Evolutionary conservation across 1,139 yeast species (phyloP).

Genomic region (Taphrina pruni): DNA sequence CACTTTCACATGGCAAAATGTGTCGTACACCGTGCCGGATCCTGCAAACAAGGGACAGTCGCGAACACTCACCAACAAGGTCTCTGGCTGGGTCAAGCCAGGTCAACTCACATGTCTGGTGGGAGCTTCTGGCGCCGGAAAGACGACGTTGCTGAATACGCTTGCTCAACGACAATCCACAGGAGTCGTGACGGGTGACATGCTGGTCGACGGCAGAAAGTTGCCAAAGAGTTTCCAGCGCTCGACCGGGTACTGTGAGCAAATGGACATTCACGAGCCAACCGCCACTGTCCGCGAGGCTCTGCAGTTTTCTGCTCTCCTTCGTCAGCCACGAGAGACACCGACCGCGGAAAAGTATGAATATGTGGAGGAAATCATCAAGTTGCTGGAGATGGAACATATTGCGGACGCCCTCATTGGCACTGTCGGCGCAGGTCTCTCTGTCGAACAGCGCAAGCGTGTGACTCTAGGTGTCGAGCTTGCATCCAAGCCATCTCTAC

Average conservation of each 20-base stretch:
- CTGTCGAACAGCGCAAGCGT: slow-evolving; percentile 86
- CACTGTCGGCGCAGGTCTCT: slow-evolving; percentile 70
- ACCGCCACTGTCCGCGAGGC: slow-evolving; percentile 80
- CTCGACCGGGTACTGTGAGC: slow-evolving; percentile 70
- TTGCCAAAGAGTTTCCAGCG: slow-evolving; percentile 63
- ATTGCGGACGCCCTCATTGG: slow-evolving; percentile 82
- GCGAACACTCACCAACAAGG: slow-evolving; percentile 60
- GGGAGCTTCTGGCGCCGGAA: slow-evolving; percentile 74
- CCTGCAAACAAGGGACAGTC: slow-evolving; percentile 59
- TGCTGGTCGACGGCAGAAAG: slow-evolving; percentile 65
- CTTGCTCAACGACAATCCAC: slow-evolving; percentile 65
- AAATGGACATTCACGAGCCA: slow-evolving; percentile 67
- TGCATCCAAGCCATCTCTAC: slow-evolving; percentile 70
- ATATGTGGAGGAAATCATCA: slow-evolving; percentile 62
- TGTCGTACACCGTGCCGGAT: slow-evolving; percentile 61
- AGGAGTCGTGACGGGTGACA: slow-evolving; percentile 69
- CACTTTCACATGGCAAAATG: slow-evolving; percentile 63
- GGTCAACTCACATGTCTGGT: slow-evolving; percentile 66
- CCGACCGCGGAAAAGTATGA: slow-evolving; percentile 50
- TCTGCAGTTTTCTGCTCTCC: slow-evolving; percentile 69
- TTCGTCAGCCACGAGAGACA: slow-evolving; percentile 58
- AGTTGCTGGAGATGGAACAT: slow-evolving; percentile 72
- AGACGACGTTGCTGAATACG: slow-evolving; percentile 67
- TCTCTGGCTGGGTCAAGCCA: slow-evolving; percentile 70
- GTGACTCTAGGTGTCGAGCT: slow-evolving; percentile 82